Percentiles rank a stretch among this genome's conserved stretches.
Conservation (phyloP, 768 basidiomycete species). For the Glaciozyma antarctica region DNA sequence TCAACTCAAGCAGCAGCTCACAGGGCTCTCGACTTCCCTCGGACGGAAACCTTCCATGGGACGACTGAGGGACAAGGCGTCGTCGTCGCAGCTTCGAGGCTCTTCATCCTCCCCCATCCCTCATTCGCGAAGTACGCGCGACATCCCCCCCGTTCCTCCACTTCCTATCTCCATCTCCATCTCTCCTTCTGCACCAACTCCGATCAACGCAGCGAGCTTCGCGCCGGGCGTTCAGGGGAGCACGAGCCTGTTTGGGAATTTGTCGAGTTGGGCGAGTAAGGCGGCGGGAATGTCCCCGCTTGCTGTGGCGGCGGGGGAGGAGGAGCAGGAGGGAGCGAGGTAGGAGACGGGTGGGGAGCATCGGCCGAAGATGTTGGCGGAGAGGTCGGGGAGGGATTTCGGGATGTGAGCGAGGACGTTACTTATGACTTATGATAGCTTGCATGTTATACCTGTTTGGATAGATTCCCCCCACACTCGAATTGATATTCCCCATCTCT, state of each 20-base stretch:
- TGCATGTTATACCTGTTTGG: too few relatives aligned
- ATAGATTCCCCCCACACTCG: too few relatives aligned
- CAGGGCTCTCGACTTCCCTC: not conserved
- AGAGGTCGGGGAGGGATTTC: too few relatives aligned
- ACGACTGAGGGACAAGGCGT: not conserved
- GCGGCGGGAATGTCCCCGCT: not conserved
- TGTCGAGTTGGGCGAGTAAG: not conserved
- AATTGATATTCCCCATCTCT: too few relatives aligned
- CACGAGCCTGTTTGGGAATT: not conserved
- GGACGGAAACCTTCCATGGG: not conserved
- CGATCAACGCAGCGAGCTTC: not conserved
- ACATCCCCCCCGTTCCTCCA: not conserved
- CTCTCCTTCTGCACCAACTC: not conserved
- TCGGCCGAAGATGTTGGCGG: not conserved
- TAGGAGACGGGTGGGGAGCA: not conserved
- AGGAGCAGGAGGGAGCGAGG: not conserved
- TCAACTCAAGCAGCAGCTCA: not conserved
- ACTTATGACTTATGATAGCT: too few relatives aligned
- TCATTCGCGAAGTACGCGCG: not conserved
- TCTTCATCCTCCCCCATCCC: not conserved
- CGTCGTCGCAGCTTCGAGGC: not conserved
- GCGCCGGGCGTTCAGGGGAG: not conserved
- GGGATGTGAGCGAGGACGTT: too few relatives aligned
- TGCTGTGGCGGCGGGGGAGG: not conserved
- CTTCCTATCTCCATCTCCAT: slow-evolving; percentile 1